These are phyloP conservation scores for Nigrospora sphaerica DNA, from an alignment of 2,329 filamentous ascomycete genomes.

Conservation along the genomic window DNA sequence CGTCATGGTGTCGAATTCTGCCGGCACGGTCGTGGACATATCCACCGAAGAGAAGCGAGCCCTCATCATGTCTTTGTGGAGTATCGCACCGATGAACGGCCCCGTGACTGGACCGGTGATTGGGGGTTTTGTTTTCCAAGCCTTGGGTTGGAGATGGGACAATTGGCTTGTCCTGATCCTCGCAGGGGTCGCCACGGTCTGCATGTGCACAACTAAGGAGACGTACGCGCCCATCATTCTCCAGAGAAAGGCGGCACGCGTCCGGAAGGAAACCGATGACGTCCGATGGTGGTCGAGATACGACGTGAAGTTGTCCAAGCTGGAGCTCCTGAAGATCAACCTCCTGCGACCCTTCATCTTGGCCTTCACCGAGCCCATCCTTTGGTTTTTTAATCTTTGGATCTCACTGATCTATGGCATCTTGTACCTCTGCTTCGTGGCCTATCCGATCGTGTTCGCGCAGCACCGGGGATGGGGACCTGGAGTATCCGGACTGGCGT, in stretches of 20 bases:
- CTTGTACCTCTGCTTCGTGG: constrained; percentile 84
- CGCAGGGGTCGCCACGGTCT: constrained; percentile 50
- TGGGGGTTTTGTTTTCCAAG: constrained; percentile 72
- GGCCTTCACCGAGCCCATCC: constrained; percentile 73
- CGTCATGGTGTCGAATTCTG: constrained; percentile 76
- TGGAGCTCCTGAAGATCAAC: constrained; percentile 64
- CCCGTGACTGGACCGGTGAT: constrained; percentile 57
- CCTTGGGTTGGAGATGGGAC: constrained; percentile 82
- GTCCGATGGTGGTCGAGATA: constrained; percentile 73
- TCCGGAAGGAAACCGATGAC: constrained; percentile 63
- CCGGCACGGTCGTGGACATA: constrained; percentile 78
- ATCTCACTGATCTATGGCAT: constrained; percentile 82
- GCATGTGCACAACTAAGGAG: constrained; percentile 59
- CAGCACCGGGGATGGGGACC: constrained; percentile 69
- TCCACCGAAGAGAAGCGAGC: constrained; percentile 74
- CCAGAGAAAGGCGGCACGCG: constrained; percentile 54
- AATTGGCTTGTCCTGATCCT: constrained; percentile 76
- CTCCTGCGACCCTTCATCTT: constrained; percentile 72
- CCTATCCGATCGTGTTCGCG: constrained; percentile 79
- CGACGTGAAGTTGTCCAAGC: constrained; percentile 61
- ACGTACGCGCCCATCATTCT: constrained; percentile 71
- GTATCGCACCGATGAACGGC: constrained; percentile 75
- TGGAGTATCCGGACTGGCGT: constrained; percentile 69
- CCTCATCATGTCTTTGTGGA: constrained; percentile 77
- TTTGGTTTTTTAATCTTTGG: constrained; percentile 64